Base-by-base conservation (phyloP, 2,329 filamentous ascomycete genomes). In the Scortechinia acanthostroma region DNA sequence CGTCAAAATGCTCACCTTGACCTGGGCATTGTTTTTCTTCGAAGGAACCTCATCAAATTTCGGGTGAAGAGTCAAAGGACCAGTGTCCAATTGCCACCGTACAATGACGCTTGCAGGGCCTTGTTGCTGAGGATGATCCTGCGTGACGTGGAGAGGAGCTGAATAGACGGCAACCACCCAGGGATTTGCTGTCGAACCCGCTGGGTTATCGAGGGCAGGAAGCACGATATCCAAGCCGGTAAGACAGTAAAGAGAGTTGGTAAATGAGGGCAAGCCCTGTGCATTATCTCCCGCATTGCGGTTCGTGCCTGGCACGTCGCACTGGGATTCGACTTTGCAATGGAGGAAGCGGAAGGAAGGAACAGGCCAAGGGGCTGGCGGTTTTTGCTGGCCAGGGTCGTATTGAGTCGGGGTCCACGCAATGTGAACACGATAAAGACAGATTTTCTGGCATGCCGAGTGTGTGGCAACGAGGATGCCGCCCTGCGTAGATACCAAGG, bases 1-100 rank as follows among this genome's bases (percentile, higher is more conserved):
- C n/a, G n/a, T n/a, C n/a, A n/a, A n/a, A n/a, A n/a, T n/a, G n/a
- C 25, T 10, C n/a, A 30, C 25, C 25, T 40, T 40, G 20, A 19
- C 10, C 17, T 40, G 35, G 6, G 35, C 35, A 19, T 40, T 40
- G 35, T 19, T 40, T 17, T 40, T 40, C 35, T 40, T 40, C 35
- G 35, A 40, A 13, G 17, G 6, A 6, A 40, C 10, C 35, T 40
- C 35, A 19, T 40, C 35, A 40, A 40, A 40, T 17, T 40, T 40
- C 6, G 35, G 35, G 17, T 40, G 35, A 40, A 40, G 35, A 19
- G 6, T 19, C 17, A 15, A 17, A 10, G 17, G 6, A 13, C 13
- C 10, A 10, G 35, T 6, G 6, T 40, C 35, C 17, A 40, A 40
- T 40, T 40, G 35, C 35, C 35, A 40, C 17, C 35, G 35, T 6